phyloP scores from a whole-genome alignment of 345 rosid species.

The Lagerstroemia speciosa region DNA sequence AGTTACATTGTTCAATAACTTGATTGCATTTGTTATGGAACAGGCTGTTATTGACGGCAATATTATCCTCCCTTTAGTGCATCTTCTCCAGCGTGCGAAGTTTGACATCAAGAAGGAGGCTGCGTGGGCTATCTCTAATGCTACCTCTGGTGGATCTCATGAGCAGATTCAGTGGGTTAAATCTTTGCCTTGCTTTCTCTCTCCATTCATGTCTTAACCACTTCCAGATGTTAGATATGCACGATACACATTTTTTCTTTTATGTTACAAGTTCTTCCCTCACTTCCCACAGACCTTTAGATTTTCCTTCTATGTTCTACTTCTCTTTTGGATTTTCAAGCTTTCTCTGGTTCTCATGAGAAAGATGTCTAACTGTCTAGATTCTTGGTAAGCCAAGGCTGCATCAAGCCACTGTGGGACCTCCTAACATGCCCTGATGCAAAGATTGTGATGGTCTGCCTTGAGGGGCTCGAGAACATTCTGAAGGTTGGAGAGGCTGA shows the following conservation, averaged over 20 bases:
- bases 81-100: conserved; percentile 68
- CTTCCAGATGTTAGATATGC: neutral
- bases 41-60: conserved; percentile 71
- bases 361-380: conserved; percentile 18
- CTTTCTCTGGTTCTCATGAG: neutral
- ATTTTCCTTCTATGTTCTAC: neutral
- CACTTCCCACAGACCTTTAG: neutral
- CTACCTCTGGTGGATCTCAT: conserved; percentile 83
- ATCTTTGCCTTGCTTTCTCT: neutral
- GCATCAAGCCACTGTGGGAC: conserved; percentile 88
- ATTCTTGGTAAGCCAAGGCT: conserved; percentile 59
- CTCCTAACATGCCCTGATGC: conserved; percentile 73
- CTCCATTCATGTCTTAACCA: neutral
- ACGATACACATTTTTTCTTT: neutral
- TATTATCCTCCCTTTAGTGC: conserved; percentile 62
- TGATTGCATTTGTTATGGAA: neutral
- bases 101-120: conserved; percentile 87
- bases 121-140: conserved; percentile 85
- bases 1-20: neutral
- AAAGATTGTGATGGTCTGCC: conserved; percentile 75
- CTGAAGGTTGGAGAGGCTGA: conserved; percentile 79
- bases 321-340: neutral
- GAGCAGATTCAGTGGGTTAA: conserved; percentile 65
- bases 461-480: conserved; percentile 76
- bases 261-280: no score